phyloP scores from a whole-genome alignment of 2,329 filamentous ascomycete genomes.

The Teratosphaeriaceae sp. region DNA sequence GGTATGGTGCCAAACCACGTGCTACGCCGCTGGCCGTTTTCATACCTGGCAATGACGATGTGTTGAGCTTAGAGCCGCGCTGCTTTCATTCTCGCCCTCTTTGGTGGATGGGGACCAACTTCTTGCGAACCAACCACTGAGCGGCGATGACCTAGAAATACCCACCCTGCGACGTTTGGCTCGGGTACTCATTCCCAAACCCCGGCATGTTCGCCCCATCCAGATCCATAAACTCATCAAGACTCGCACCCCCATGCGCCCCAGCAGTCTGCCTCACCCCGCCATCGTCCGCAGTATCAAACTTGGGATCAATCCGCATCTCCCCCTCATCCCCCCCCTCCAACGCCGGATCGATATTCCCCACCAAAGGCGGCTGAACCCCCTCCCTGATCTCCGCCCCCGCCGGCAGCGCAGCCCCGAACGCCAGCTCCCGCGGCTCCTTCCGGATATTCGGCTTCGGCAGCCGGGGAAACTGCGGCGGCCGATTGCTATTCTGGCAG shows the following conservation, averaged over 20 bases:
- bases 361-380: conserved; percentile 26
- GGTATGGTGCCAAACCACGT: no score
- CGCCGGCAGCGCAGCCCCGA: conserved; percentile 36
- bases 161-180: conserved; percentile 7
- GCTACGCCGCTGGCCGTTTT: no score
- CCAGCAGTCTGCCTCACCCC: conserved; percentile 3
- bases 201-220: conserved; percentile 28
- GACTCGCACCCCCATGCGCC: conserved; percentile 6
- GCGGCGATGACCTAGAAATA: conserved; percentile 1
- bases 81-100: no score
- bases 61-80: no score
- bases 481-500: conserved; percentile 25
- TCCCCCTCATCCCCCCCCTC: conserved; percentile 1
- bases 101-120: not conserved
- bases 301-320: conserved; percentile 26
- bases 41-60: no score
- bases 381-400: conserved; percentile 34
- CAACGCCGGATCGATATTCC: conserved; percentile 15
- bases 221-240: conserved; percentile 40
- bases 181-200: conserved; percentile 23
- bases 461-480: conserved; percentile 22
- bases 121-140: not conserved
- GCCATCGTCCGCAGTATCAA: conserved; percentile 22
- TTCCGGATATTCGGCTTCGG: conserved; percentile 23
- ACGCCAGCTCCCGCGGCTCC: conserved; percentile 34